Conservation (phyloP, 2,329 filamentous ascomycete species). For the Apiospora saccharicola region DNA sequence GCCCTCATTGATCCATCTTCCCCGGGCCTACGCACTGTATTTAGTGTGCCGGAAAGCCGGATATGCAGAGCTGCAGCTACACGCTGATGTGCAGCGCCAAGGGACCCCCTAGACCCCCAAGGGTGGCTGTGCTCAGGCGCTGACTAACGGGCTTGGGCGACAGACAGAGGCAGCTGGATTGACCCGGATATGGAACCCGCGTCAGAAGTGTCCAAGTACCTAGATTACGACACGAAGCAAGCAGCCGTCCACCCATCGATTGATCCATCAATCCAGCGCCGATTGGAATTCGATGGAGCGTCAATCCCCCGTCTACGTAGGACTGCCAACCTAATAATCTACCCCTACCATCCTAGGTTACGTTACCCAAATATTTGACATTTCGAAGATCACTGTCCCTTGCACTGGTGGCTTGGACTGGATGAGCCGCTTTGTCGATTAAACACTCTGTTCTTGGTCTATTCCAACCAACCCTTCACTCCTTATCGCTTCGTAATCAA, state of each 20-base stretch:
- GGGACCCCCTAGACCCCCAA: constrained; percentile 1
- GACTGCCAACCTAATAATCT: constrained; percentile 13
- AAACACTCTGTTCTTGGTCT: constrained; percentile 15
- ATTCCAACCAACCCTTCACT: constrained; percentile 27
- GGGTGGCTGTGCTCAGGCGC: constrained; percentile 12
- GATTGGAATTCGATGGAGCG: constrained; percentile 16
- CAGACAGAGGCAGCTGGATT: background rate
- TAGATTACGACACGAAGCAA: background rate
- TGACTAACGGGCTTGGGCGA: background rate
- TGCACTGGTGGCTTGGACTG: constrained; percentile 21
- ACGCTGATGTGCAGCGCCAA: constrained; percentile 4
- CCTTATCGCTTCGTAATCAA: constrained; percentile 34
- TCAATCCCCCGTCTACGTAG: constrained; percentile 10
- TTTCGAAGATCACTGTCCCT: constrained; percentile 9
- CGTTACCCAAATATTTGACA: background rate
- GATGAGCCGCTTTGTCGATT: constrained; percentile 16
- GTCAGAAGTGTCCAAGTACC: constrained; percentile 3
- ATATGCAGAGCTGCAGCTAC: background rate
- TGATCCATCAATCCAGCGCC: constrained; percentile 7
- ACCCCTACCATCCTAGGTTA: background rate
- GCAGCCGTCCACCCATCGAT: background rate
- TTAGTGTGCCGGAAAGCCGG: constrained; percentile 12
- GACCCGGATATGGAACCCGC: background rate
- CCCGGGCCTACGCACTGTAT: background rate
- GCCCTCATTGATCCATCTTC: background rate